Percentiles rank a stretch among this genome's conserved stretches.
These are phyloP conservation scores for Gnetum montanum DNA, from an alignment of 75 land plant genomes.

Conservation along the genomic window DNA sequence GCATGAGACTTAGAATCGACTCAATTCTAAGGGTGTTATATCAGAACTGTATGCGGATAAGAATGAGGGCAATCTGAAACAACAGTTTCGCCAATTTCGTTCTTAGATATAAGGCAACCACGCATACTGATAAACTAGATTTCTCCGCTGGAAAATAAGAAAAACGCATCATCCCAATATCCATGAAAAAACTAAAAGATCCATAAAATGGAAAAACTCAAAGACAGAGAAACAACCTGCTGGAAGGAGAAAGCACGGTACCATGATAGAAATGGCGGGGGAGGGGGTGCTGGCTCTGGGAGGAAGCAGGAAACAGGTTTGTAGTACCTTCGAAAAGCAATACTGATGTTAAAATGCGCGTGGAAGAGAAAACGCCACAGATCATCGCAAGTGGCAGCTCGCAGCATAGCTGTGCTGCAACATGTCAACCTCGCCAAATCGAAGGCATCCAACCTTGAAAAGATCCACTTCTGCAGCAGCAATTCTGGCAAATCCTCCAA, in stretches of 20 bases:
- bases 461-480: neutral
- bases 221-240: no score
- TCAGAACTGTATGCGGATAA: no score
- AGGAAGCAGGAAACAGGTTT: neutral
- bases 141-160: no score
- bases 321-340: neutral
- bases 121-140: no score
- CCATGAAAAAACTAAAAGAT: no score
- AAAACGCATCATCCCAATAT: no score
- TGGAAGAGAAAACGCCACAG: slow-evolving; percentile 8
- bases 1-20: no score
- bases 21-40: no score
- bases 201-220: no score
- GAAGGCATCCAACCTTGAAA: slow-evolving; percentile 1
- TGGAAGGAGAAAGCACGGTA: slow-evolving; percentile 13
- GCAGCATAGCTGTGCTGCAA: slow-evolving; percentile 3
- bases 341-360: neutral
- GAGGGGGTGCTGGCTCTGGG: neutral
- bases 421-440: slow-evolving; percentile 9
- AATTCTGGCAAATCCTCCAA: slow-evolving; percentile 6
- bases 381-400: slow-evolving; percentile 1
- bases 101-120: no score
- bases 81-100: no score
- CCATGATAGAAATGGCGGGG: slow-evolving; percentile 10
- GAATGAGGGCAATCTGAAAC: no score